Evolutionary conservation across 1,139 yeast genomes (phyloP).

Genomic region (Blastobotrys proliferans): DNA sequence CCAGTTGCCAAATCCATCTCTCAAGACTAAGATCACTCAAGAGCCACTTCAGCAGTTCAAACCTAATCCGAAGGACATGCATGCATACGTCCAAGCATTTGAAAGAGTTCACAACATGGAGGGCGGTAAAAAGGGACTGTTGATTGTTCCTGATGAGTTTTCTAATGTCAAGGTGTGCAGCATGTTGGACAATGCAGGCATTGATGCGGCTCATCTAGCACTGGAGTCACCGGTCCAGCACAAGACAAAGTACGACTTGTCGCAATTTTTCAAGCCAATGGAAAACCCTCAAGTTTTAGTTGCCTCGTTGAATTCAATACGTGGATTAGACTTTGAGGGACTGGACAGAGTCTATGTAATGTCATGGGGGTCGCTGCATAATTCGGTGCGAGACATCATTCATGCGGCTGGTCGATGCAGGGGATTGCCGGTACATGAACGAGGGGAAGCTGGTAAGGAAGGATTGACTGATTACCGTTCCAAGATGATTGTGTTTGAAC

Average conservation of each 20-base stretch:
- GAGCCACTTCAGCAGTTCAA: background rate
- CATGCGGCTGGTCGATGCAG: conserved; percentile 5
- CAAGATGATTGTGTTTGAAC: conserved; percentile 2
- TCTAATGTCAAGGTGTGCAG: background rate
- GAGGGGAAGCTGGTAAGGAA: conserved; percentile 5
- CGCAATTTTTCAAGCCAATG: no score
- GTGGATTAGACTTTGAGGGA: conserved; percentile 20
- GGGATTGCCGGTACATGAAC: background rate
- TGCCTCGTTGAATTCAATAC: no score
- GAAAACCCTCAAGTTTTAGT: no score
- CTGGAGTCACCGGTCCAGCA: no score
- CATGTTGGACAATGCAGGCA: background rate
- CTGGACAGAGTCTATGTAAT: conserved; percentile 16
- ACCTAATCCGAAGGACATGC: background rate
- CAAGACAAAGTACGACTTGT: no score
- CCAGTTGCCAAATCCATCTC: no score
- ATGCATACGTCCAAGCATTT: conserved; percentile 1
- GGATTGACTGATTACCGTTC: background rate
- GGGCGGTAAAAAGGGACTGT: conserved; percentile 12
- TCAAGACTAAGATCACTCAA: background rate
- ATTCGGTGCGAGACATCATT: conserved; percentile 6
- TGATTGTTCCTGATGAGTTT: background rate
- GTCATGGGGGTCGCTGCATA: conserved; percentile 14
- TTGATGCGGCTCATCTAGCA: no score
- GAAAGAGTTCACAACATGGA: conserved; percentile 2